These are phyloP conservation scores for Russula foetens DNA, from an alignment of 768 basidiomycete genomes.

Conservation along the genomic window DNA sequence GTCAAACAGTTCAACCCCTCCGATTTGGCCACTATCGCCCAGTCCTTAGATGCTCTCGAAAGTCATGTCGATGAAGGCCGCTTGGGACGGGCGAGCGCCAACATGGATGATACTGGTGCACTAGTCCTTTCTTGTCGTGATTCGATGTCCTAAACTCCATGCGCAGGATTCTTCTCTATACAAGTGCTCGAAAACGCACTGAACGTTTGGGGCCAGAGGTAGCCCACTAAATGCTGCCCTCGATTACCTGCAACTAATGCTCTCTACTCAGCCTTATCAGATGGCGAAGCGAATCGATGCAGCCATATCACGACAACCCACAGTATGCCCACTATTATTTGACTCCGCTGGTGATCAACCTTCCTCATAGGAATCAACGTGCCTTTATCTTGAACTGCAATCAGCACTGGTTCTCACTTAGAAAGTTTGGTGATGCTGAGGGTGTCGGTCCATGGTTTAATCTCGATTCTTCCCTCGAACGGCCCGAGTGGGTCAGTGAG, in stretches of 20 bases:
- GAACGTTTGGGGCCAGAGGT: conserved; percentile 80
- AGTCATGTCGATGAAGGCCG: conserved; percentile 44
- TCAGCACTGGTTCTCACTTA: conserved; percentile 86
- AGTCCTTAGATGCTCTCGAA: conserved; percentile 60
- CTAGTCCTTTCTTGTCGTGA: not conserved
- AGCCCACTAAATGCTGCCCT: conserved; percentile 16
- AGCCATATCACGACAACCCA: conserved; percentile 62
- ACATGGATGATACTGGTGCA: conserved; percentile 88
- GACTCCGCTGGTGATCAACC: conserved; percentile 10
- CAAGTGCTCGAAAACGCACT: conserved; percentile 84
- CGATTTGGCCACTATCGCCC: conserved; percentile 70
- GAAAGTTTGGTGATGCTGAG: conserved; percentile 59
- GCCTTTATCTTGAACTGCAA: conserved; percentile 83
- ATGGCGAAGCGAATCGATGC: conserved; percentile 83
- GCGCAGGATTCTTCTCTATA: conserved; percentile 80
- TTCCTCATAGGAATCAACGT: conserved; percentile 53
- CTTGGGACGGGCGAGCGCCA: conserved; percentile 44
- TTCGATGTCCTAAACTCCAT: not conserved
- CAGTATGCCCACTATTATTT: conserved; percentile 45
- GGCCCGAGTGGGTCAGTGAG: conserved; percentile 78
- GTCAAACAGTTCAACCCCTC: conserved; percentile 59
- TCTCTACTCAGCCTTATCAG: conserved; percentile 51
- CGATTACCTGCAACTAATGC: not conserved
- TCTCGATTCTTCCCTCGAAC: conserved; percentile 62
- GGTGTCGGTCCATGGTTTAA: conserved; percentile 81